Evolutionary conservation across 768 basidiomycete species (phyloP), one percentile per base, ranked within the genome.

Genomic region (Pisolithus tinctorius): DNA sequence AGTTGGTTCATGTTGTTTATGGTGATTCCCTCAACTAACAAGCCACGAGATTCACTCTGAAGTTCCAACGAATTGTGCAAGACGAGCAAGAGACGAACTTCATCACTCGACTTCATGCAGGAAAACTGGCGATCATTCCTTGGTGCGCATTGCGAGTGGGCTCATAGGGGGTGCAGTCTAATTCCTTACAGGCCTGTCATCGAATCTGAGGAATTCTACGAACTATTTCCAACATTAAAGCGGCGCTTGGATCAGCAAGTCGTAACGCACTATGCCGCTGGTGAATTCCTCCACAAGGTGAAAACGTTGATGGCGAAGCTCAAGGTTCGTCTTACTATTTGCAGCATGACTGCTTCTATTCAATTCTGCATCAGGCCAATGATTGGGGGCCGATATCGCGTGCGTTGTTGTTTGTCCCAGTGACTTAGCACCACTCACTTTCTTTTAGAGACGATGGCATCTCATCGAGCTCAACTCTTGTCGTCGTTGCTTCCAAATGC

Each of bases 221-320:
- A 61, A 0, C 57, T 79, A 11, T 79, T 81, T 51, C 64, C 67
- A 1, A 58, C 62, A 0, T 60, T 82, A 5, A 76, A 74, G 56
- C 66, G 62, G 34, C 62, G 61, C 3, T 62, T 82, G 6, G 74
- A 80, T 51, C 60, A 66, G 41, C 78, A 80, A 52, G 52, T 60
- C 14, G 50, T 71, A 0, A 76, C 78, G 0, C 77, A 80, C 56
- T 59, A 59, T 2, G 65, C 70, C 2, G 79, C 75, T 0, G 73
- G 74, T 16, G 69, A 75, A 49, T 81, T 81, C 55, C 62, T 81
- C 8, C 70, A 73, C 45, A 76, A 71, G 0, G 58, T 81, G 51
- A 81, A 81, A 60, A 78, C 76, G 0, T 56, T 81, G 46, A 81
- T 81, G 80, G 80, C 80, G 4, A 81, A 81, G 53, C 59, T 81